Evolutionary conservation across 768 basidiomycete genomes (phyloP).

Genomic region (Boletus reticulatus): DNA sequence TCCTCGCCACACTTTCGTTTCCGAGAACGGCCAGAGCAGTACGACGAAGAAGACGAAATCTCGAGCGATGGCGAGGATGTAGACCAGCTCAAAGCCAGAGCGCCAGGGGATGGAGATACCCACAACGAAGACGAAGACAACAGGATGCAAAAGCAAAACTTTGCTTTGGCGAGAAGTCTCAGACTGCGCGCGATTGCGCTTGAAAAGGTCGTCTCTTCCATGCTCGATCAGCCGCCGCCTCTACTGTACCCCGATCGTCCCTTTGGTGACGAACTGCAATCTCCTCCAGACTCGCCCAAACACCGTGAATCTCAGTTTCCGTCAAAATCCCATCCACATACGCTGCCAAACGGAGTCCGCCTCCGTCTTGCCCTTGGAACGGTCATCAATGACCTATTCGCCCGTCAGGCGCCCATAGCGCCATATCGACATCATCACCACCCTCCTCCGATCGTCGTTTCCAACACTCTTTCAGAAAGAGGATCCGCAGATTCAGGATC

Average conservation of each 20-base stretch:
- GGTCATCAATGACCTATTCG: conserved; percentile 80
- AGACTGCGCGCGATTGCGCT: conserved; percentile 76
- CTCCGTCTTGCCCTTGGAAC: conserved; percentile 72
- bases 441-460: conserved; percentile 35
- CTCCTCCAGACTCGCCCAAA: conserved; percentile 52
- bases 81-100: conserved; percentile 43
- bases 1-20: conserved; percentile 58
- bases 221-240: conserved; percentile 78
- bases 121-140: conserved; percentile 60
- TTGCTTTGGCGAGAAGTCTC: conserved; percentile 59
- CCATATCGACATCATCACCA: conserved; percentile 35
- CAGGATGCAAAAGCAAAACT: conserved; percentile 54
- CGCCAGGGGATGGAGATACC: conserved; percentile 46
- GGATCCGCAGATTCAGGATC: conserved; percentile 22
- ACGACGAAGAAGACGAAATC: conserved; percentile 70
- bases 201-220: conserved; percentile 77
- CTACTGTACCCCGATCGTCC: conserved; percentile 49
- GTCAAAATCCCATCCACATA: conserved; percentile 50
- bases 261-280: conserved; percentile 49
- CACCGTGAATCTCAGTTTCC: conserved; percentile 22
- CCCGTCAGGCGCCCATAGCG: conserved; percentile 55
- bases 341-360: conserved; percentile 77
- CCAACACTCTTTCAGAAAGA: conserved; percentile 25
- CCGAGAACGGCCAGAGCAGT: conserved; percentile 70
- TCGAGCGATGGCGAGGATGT: conserved; percentile 63